These are phyloP conservation scores for Gorgonomyces haynaldii DNA, from an alignment of 192 early-diverging fungal genomes.

Conservation along the genomic window DNA sequence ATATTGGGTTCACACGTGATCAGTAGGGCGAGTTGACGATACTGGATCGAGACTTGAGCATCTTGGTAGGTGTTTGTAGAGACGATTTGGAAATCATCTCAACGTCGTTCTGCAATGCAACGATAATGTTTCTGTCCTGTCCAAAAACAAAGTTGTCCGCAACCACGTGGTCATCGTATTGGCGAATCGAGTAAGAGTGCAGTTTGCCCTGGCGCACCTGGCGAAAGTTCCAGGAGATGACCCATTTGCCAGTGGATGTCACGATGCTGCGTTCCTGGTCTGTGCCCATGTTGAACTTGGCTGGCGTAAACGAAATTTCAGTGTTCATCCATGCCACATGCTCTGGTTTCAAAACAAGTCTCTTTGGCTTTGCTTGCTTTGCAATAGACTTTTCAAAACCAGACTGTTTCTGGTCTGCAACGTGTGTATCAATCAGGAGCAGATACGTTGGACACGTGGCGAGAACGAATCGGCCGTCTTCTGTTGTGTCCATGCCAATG, in stretches of 20 bases:
- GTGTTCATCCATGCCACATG: constrained; percentile 72
- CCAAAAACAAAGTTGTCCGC: constrained; percentile 88
- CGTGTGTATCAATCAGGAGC: constrained; percentile 64
- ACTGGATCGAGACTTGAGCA: constrained; percentile 35
- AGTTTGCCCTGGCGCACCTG: constrained; percentile 64
- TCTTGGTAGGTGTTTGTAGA: constrained; percentile 48
- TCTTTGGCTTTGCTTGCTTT: constrained; percentile 53
- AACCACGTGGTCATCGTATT: constrained; percentile 69
- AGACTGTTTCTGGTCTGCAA: constrained; percentile 31
- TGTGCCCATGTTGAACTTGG: constrained; percentile 72
- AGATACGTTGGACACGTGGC: constrained; percentile 83
- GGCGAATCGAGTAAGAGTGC: constrained; percentile 79
- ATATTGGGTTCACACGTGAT: constrained; percentile 2
- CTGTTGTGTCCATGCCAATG: constrained; percentile 79
- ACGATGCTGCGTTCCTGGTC: constrained; percentile 74
- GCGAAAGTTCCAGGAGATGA: constrained; percentile 86
- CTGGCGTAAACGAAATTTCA: constrained; percentile 67
- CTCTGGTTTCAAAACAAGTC: constrained; percentile 74
- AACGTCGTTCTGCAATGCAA: constrained; percentile 67
- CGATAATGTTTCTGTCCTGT: constrained; percentile 70
- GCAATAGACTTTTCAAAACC: constrained; percentile 57
- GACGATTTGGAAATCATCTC: constrained; percentile 47
- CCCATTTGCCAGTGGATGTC: constrained; percentile 79
- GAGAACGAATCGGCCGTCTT: constrained; percentile 71
- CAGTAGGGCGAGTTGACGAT: constrained; percentile 47